Conservation (phyloP, 2,329 filamentous ascomycete species). For the Trichophyton equinum region DNA sequence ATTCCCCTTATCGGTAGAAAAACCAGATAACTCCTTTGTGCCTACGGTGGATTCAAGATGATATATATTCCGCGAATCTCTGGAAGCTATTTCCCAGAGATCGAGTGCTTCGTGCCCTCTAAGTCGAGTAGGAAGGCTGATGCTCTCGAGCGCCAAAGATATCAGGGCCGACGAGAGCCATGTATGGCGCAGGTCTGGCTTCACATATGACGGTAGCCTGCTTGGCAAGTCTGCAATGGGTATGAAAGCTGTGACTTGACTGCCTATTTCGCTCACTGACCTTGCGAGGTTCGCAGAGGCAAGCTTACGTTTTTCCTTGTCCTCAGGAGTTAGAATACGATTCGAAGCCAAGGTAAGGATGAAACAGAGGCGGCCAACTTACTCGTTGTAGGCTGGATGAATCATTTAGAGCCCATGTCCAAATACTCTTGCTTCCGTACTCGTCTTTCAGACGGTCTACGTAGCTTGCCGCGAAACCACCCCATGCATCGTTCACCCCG, state of each 20-base stretch:
- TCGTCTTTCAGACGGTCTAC: slow-evolving; percentile 74
- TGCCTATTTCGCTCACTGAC: slow-evolving; percentile 54
- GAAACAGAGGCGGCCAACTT: slow-evolving; percentile 28
- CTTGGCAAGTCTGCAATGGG: slow-evolving; percentile 56
- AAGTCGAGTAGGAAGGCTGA: slow-evolving; percentile 59
- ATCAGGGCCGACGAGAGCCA: slow-evolving; percentile 77
- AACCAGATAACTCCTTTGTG: slow-evolving; percentile 6
- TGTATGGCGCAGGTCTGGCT: slow-evolving; percentile 48
- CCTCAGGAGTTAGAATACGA: neutral
- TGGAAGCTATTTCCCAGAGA: slow-evolving; percentile 39
- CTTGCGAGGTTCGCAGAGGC: slow-evolving; percentile 62
- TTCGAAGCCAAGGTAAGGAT: neutral
- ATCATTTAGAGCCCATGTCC: slow-evolving; percentile 67
- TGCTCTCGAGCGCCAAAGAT: slow-evolving; percentile 62
- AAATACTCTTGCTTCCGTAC: slow-evolving; percentile 74
- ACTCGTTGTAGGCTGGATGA: slow-evolving; percentile 16
- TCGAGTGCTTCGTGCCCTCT: slow-evolving; percentile 27
- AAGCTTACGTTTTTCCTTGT: slow-evolving; percentile 45
- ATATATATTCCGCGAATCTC: slow-evolving; percentile 68
- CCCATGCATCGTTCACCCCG: slow-evolving; percentile 66
- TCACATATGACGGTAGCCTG: slow-evolving; percentile 45
- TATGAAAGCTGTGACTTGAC: slow-evolving; percentile 63
- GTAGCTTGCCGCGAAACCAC: slow-evolving; percentile 61
- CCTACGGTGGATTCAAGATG: slow-evolving; percentile 56
- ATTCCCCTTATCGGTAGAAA: neutral